Base-by-base conservation (phyloP, 1,139 yeast species). In the Blastobotrys raffinosifermentans region DNA sequence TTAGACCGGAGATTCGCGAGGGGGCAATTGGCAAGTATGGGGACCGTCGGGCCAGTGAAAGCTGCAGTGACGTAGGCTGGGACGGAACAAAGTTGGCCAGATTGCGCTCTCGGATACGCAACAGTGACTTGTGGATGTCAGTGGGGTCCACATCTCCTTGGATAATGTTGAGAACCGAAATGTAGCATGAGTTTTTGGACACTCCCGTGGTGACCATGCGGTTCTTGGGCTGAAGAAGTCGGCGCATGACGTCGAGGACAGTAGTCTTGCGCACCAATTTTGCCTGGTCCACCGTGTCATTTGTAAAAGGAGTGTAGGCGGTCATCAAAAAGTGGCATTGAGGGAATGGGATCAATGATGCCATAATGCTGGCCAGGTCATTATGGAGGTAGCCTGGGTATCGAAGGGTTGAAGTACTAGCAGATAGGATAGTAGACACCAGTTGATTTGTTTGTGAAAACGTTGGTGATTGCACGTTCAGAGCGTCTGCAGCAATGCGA, bases 331-430 rank as follows among this genome's bases (percentile, higher is more conserved):
- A 93, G 60, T 91, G 96, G 48, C 89, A 69, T 37, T 85, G 86
- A 1, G 97, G 95, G 0, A 89, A 80, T 1, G 97, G 96, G 2
- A 91, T 75, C 46, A 93, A 63, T 1, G 93, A 77, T 1, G 96
- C 80, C 41, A 87, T 63, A 13, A 91, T 79, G 35, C 94, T 80
- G 32, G 89, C 86, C 49, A 83, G 66, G 13, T 94, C 87, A 51
- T 83, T 83, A 67, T 84, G 91, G 75, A 87, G 79, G 60, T 87
- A 87, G 34, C 94, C 81, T 2, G 98, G 98, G 57, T 85, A 91
- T 46, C 98, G 68, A 27, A 91, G 64, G 0, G 97, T 86, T 46
- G 89, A 84, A 2, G 97, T 85, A 3, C 86, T 67, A 0, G 91
- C 80, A 0, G 95, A 80, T 68, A 87, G 75, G 8, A 85, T 87